These are phyloP conservation scores for Chaetomium sp. DNA, from an alignment of 2,329 filamentous ascomycete genomes.

Conservation along the genomic window DNA sequence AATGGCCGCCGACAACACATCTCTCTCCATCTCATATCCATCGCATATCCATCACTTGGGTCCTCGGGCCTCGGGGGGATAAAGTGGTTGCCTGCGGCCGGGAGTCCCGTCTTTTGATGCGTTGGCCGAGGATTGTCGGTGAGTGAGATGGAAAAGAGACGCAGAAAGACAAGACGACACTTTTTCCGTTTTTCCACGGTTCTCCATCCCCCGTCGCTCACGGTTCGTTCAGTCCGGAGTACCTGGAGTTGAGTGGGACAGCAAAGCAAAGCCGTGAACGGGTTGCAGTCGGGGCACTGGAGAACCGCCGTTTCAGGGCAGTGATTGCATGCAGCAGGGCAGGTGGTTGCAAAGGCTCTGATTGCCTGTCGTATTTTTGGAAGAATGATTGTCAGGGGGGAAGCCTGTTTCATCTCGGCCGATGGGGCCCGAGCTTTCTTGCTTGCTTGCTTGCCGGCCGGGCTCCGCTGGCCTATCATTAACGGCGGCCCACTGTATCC, in stretches of 20 bases:
- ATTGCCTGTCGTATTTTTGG: conserved; percentile 13
- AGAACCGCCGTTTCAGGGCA: conserved; percentile 6
- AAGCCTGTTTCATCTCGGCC: not conserved
- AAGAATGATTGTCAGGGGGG: conserved; percentile 17
- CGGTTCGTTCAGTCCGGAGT: not conserved
- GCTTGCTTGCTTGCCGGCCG: not conserved
- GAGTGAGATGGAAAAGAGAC: too few species aligned
- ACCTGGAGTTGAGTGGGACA: not conserved
- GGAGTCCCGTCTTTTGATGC: not conserved
- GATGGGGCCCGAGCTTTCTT: not conserved
- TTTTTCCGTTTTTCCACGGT: too few species aligned
- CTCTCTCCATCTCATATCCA: too few species aligned
- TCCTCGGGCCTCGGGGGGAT: not conserved
- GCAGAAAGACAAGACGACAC: too few species aligned
- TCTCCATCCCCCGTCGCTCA: not conserved
- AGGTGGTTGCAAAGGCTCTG: not conserved
- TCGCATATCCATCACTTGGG: too few species aligned
- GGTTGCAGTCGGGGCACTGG: not conserved
- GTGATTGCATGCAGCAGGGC: not conserved
- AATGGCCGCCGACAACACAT: not conserved
- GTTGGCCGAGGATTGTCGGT: not conserved
- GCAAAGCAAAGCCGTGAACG: not conserved
- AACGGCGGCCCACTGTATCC: too few species aligned
- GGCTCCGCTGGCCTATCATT: too few species aligned
- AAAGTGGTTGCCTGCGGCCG: not conserved